Base-by-base conservation (phyloP, 805 yeast genomes). In the Ogataea nitratoaversa region DNA sequence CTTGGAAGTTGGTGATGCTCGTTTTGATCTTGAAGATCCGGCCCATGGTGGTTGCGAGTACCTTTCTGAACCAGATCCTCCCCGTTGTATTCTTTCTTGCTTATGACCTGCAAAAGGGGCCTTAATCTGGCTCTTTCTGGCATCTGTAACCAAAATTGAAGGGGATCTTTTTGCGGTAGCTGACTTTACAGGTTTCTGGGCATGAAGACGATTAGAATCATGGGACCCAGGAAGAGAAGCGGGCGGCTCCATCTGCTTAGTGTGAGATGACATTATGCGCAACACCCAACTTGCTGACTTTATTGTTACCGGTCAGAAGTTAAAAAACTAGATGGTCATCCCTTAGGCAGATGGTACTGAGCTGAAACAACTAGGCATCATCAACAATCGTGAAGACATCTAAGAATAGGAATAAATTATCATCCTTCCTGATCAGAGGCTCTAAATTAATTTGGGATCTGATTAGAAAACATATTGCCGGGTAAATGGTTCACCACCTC, bases 71-170 rank as follows among this genome's bases (percentile, higher is more conserved):
- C 39, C 36, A 33, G 36, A 36, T 8, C 48, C 42, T 5, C 47
- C 43, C 23, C 51, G 42, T 36, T 46, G 52, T 29, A 54, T 47
- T 38, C 46, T 41, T 19, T 51, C 54, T 25, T 52, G 42, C 47
- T 65, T 65, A 39, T 74, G 79, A 27, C 91, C 90, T 1, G 93
- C 93, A 71, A 80, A 86, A 1, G 93, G 95, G 0, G 91, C 93
- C 46, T 70, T 70, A 18, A 67, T 62, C 40, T 63, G 68, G 43
- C 67, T 67, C 39, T 78, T 72, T 44, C 98, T 70, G 2, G 86
- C 78, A 64, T 90, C 98, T 0, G 98, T 91, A 29, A 90, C 98
- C 42, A 90, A 71, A 55, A 90, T 90, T 2, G 96, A 86, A 9
- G 98, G 97, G 23, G 96, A 86, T 52, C 97, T 66, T 53, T 85